Evolutionary conservation across 108 stramenopile species (phyloP), one percentile per base, ranked within the genome.

Genomic region (Parietichytrium sp.): DNA sequence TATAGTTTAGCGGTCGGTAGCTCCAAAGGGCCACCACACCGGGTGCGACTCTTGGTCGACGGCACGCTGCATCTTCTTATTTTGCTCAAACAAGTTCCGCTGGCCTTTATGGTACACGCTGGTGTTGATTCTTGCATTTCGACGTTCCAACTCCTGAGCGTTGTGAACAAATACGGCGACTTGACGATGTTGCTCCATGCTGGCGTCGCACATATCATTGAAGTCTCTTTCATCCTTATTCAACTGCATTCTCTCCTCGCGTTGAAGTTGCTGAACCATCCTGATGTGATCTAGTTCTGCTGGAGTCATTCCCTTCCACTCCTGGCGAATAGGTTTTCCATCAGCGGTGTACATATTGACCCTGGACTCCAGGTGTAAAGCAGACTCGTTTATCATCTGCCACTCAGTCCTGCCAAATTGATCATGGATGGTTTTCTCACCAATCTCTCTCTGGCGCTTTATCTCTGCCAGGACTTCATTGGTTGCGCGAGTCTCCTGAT

Each of bases 241-340:
- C 23, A n/a, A 33, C 10, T 16, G 2, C 23, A 8, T n/a, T 6
- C 61, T 33, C 42, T 1, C 0, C 20, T 7, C 38, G 10, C 15
- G 54, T 26, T 54, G 54, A n/a, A 26, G 54, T 8, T 12, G 23
- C 26, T 54, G 54, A 27, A 8, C 26, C n/a, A 8, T 8, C 23
- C 54, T n/a, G 27, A 54, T 54, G 27, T 6, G 12, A 26, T 12
- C 6, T 6, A 54, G 54, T 26, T 54, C 54, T 6, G 20, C 38
- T 10, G 61, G 61, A 7, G 6, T 72, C 61, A 72, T 72, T 10
- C 61, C 61, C 20, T 72, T 72, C 61, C 61, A 72, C 42, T 72
- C 61, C 25, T 72, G 61, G 10, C 42, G 33, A n/a, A 72, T n/a
- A n/a, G n/a, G n/a, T n/a, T n/a, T n/a, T n/a, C n/a, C n/a, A n/a